Base-by-base conservation (phyloP, 83 land plant genomes). In the Picea abies region DNA sequence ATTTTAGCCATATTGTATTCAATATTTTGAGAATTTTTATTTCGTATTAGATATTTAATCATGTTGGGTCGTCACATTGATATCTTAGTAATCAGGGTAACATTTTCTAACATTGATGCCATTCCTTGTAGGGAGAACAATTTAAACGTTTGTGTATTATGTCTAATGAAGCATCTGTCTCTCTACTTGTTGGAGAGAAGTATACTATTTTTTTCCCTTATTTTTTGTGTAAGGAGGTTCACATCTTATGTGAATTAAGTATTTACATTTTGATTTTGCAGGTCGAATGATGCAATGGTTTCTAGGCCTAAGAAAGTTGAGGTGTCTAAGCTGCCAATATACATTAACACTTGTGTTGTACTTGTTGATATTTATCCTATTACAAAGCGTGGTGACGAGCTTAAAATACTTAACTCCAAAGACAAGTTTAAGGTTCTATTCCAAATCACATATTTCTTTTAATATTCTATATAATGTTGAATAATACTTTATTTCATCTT, bases 321-420 rank as follows among this genome's bases (percentile, higher is more conserved):
- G 37, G n/a, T 77, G 16, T 66, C 69, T 0, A 87, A 88, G 64
- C 52, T 52, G 19, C 86, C 90, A 2, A 89, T 73, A 81, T 89
- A 89, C 80, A 85, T 91, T 69, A 82, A 91, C 41, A 89, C 88
- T 1, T 86, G 87, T 44, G 83, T 90, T 83, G 84, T n/a, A n/a
- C n/a, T n/a, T n/a, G 35, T 79, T 83, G 89, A 84, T 49, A 78
- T 88, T 1, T 92, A 72, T 85, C 92, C 85, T 11, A 86, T 83
- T 37, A 86, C 64, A 35, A 92, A 90, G 60, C 77, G 83, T 60
- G 83, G 80, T 76, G 82, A 69, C 60, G 81, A 84, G 83, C 56
- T 84, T 65, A 83, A 72, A 71, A 17, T 86, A 71, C 87, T 84
- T 37, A 78, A 82, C 37, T 81, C 84, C 12, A 90, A 90, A 64